These are phyloP conservation scores for Ganoderma sp. DNA, from an alignment of 1,284 basidiomycete species.

Conservation along the genomic window DNA sequence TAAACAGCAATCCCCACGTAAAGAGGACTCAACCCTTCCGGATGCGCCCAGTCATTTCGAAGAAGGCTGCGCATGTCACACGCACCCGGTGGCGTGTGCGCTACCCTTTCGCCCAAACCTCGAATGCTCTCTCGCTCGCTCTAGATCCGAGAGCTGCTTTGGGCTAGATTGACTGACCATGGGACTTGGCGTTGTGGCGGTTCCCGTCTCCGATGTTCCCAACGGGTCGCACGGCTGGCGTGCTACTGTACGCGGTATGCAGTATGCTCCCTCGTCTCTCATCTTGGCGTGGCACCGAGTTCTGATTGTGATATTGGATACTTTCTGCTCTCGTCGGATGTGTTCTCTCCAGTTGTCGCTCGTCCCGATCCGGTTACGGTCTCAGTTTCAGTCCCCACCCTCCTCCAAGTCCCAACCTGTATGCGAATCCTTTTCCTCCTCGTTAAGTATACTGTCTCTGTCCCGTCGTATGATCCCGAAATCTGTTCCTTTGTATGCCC, in stretches of 20 bases:
- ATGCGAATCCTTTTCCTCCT: slow-evolving; percentile 24
- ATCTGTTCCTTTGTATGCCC: not conserved
- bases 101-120: not conserved
- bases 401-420: slow-evolving; percentile 11
- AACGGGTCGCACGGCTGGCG: slow-evolving; percentile 20
- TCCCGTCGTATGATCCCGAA: not conserved
- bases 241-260: slow-evolving; percentile 24
- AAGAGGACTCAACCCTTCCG: slow-evolving; percentile 12
- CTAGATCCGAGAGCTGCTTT: not conserved
- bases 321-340: slow-evolving; percentile 12
- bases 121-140: not conserved
- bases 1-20: slow-evolving; percentile 4
- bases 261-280: slow-evolving; percentile 19
- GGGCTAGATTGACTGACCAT: not conserved
- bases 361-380: slow-evolving; percentile 14
- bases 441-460: slow-evolving; percentile 6
- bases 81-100: not conserved
- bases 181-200: not conserved
- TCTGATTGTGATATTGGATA: slow-evolving; percentile 31
- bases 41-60: not conserved
- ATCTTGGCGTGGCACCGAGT: slow-evolving; percentile 22
- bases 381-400: slow-evolving; percentile 4
- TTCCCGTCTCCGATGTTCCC: slow-evolving; percentile 6
- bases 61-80: slow-evolving; percentile 1
- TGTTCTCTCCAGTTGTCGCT: slow-evolving; percentile 16